Evolutionary conservation across 2,329 filamentous ascomycete species (phyloP).

Genomic region (Aspergillus luchuensis): DNA sequence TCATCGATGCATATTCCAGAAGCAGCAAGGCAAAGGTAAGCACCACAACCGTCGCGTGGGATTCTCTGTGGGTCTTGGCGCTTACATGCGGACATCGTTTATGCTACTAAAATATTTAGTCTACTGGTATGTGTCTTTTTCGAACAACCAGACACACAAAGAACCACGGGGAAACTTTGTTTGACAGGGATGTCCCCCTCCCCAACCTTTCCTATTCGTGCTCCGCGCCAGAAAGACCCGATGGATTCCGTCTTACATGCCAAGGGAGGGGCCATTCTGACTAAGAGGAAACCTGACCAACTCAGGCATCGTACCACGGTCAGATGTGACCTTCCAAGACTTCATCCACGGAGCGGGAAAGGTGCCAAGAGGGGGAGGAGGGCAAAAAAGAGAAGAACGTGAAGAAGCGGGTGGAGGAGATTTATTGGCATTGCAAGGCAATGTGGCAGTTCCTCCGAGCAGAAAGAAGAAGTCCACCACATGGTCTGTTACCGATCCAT

Average conservation of each 20-base stretch:
- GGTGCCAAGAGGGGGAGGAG: slow-evolving; percentile 7
- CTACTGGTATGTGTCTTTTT: neutral
- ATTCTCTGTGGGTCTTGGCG: neutral
- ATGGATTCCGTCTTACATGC: neutral
- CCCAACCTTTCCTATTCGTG: neutral
- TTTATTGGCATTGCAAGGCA: neutral
- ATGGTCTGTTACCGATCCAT: neutral
- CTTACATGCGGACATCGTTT: neutral
- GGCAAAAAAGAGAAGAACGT: neutral
- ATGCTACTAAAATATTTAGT: too few relatives aligned
- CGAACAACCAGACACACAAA: neutral
- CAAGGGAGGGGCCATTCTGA: neutral
- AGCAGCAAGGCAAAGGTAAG: neutral
- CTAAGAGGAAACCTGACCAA: neutral
- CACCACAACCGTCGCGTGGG: neutral
- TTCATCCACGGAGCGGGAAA: slow-evolving; percentile 12
- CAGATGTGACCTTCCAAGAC: slow-evolving; percentile 5
- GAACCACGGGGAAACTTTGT: neutral
- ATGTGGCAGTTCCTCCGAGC: neutral
- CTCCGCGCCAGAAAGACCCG: neutral
- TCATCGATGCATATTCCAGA: neutral
- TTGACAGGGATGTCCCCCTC: neutral
- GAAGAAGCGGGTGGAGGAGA: neutral
- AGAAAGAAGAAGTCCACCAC: neutral
- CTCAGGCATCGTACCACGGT: neutral